A percentile compares a stretch with the other conserved stretches of the same genome.
These are phyloP conservation scores for Paracorniculantispora psalliotae DNA, from an alignment of 2,329 filamentous ascomycete species.

Conservation along the genomic window DNA sequence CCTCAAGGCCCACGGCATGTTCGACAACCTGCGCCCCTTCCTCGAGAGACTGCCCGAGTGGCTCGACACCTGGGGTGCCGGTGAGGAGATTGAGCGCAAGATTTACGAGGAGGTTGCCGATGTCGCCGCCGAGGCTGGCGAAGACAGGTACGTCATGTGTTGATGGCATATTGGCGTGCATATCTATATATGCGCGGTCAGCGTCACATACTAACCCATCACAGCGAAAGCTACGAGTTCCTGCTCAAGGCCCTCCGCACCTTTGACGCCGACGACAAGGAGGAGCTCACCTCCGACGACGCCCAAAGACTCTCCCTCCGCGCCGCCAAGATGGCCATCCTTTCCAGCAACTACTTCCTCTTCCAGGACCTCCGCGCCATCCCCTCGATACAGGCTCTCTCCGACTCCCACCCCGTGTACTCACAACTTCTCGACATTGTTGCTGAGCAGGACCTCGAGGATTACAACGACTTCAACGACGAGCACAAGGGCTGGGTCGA, in stretches of 20 bases:
- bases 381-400: conserved; percentile 78
- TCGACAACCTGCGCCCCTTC: conserved; percentile 78
- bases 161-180: neutral
- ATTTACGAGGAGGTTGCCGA: conserved; percentile 80
- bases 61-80: conserved; percentile 77
- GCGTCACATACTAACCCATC: neutral
- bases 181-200: neutral
- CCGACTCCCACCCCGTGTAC: conserved; percentile 76
- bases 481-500: conserved; percentile 84
- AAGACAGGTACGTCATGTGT: conserved; percentile 59
- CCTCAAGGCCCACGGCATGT: conserved; percentile 69
- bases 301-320: conserved; percentile 56
- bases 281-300: conserved; percentile 53
- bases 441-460: conserved; percentile 86
- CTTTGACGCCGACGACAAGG: conserved; percentile 51
- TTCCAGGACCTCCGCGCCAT: conserved; percentile 80
- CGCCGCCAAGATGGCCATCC: conserved; percentile 49
- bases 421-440: conserved; percentile 95
- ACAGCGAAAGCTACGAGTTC: conserved; percentile 61
- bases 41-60: conserved; percentile 77
- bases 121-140: conserved; percentile 70
- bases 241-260: conserved; percentile 57
- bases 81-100: conserved; percentile 76
- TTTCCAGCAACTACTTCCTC: conserved; percentile 55
- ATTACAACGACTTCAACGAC: conserved; percentile 92